These are phyloP conservation scores for Quercus lobata DNA, from an alignment of 331 rosid genomes.

Conservation along the genomic window DNA sequence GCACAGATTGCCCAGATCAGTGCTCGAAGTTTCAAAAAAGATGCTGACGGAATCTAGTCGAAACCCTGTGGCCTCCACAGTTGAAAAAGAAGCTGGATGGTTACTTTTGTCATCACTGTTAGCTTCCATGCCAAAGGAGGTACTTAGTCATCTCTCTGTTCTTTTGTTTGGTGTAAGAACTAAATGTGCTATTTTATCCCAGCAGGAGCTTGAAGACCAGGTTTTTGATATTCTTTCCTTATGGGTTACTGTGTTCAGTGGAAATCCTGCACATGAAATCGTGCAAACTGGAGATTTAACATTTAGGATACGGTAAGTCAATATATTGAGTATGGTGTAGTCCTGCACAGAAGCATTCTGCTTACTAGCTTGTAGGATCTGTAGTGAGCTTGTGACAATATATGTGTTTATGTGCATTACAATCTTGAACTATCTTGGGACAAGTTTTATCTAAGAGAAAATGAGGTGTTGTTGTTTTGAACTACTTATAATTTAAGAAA, in stretches of 20 bases:
- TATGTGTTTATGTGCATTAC: not conserved
- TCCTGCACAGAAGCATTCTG: not conserved
- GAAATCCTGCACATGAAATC: conserved; percentile 62
- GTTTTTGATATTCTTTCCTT: conserved; percentile 94
- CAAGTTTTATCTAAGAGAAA: not conserved
- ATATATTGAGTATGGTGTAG: conserved; percentile 1
- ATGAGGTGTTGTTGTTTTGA: not conserved
- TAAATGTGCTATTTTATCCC: conserved; percentile 19
- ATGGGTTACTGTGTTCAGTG: conserved; percentile 76
- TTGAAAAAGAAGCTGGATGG: conserved; percentile 99
- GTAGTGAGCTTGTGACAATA: not conserved
- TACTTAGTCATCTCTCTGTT: conserved; percentile 22
- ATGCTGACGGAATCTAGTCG: conserved; percentile 74
- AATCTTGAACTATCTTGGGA: not conserved
- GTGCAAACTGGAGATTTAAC: conserved; percentile 56
- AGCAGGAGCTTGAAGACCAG: conserved; percentile 91
- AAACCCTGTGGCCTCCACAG: conserved; percentile 61
- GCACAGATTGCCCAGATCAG: conserved; percentile 78
- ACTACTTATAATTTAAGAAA: not conserved
- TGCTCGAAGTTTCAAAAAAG: conserved; percentile 85
- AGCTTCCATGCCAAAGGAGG: conserved; percentile 94
- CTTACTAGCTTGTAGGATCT: not conserved
- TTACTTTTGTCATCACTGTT: conserved; percentile 83
- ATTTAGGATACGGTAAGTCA: conserved; percentile 67
- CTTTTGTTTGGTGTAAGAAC: not conserved